phyloP scores from a whole-genome alignment of 148 eudicot species.

The Simmondsia chinensis region DNA sequence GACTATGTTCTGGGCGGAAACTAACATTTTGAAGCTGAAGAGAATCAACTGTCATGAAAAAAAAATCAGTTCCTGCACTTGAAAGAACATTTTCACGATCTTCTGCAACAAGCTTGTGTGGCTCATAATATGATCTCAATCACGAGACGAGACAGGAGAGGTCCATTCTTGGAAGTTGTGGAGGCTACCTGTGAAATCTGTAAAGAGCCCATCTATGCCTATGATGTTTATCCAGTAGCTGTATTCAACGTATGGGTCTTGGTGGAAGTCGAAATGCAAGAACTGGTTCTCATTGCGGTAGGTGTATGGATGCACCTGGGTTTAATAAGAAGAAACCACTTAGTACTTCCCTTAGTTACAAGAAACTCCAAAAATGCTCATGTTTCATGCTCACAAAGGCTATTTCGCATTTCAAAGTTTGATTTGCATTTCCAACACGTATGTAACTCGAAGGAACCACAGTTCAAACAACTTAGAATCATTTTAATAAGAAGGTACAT shows the following conservation, averaged over 20 bases:
- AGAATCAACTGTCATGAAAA: not conserved
- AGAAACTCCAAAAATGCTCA: not conserved
- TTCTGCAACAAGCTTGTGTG: constrained; percentile 36
- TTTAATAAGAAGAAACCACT: not conserved
- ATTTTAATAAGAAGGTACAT: too few species aligned
- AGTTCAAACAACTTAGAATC: too few species aligned
- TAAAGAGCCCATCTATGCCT: constrained; percentile 84
- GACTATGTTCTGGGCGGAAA: too few species aligned
- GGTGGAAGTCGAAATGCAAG: constrained; percentile 63
- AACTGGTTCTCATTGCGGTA: constrained; percentile 67
- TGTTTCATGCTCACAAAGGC: too few species aligned
- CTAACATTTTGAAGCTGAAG: too few species aligned
- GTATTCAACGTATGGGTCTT: constrained; percentile 76
- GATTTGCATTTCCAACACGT: too few species aligned
- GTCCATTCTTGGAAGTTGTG: constrained; percentile 72
- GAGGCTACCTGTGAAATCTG: constrained; percentile 89
- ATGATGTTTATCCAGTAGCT: constrained; percentile 76
- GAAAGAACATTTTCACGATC: constrained; percentile 37
- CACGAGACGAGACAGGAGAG: constrained; percentile 28
- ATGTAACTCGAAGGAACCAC: too few species aligned
- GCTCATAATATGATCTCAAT: constrained; percentile 15
- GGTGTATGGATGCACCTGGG: constrained; percentile 94
- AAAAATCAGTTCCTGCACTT: constrained; percentile 4
- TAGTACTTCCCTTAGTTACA: not conserved
- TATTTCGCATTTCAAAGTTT: too few species aligned